Conservation (phyloP, 208 protist genomes). For the Acanthamoeba divionensis region DNA sequence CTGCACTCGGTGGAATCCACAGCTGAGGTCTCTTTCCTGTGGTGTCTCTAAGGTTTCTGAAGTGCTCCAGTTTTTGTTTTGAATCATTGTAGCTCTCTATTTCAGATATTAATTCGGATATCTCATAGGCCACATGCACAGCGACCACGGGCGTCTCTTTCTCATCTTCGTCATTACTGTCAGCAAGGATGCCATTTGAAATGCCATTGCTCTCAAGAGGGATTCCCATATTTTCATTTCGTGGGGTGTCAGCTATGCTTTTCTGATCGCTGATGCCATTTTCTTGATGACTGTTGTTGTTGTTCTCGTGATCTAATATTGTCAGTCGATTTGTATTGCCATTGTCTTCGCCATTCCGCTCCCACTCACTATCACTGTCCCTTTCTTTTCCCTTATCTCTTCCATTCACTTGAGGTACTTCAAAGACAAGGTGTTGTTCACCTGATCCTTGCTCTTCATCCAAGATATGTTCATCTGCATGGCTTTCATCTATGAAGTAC, state of each 20-base stretch:
- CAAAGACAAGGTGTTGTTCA: no score
- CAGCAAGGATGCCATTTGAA: no score
- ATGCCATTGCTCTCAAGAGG: no score
- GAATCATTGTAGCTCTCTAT: conserved; percentile 20
- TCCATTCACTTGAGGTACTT: no score
- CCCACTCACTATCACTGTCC: not conserved
- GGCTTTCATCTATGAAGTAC: not conserved
- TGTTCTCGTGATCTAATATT: not conserved
- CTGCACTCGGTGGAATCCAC: conserved; percentile 18
- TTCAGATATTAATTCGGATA: not conserved
- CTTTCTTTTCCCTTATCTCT: not conserved
- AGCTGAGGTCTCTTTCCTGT: not conserved
- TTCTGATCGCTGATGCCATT: not conserved
- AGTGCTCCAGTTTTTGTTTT: conserved; percentile 13
- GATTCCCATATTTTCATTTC: no score
- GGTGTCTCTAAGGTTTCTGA: not conserved
- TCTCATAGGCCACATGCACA: conserved; percentile 1
- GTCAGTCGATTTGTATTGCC: not conserved
- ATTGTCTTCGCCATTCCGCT: not conserved
- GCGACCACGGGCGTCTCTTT: not conserved
- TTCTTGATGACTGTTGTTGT: not conserved
- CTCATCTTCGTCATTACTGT: conserved; percentile 1
- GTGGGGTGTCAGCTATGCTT: not conserved
- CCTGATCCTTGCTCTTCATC: not conserved
- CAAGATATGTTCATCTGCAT: not conserved